These are phyloP conservation scores for Blepharisma stoltei DNA, from an alignment of 73 alveolate species.

Conservation along the genomic window DNA sequence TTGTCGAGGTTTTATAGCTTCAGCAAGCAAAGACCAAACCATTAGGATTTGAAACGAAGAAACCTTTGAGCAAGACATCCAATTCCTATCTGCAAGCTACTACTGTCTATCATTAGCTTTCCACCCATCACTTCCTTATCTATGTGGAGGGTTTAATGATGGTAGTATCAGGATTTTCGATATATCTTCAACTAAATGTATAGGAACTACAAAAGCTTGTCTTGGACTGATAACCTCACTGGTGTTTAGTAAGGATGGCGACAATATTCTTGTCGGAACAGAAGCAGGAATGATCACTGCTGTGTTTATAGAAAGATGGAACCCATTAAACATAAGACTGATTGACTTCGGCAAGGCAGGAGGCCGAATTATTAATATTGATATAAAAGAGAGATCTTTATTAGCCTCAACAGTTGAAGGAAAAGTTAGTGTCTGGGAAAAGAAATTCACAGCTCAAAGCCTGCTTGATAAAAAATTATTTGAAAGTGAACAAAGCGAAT, in stretches of 20 bases:
- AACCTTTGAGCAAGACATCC: constrained; percentile 19
- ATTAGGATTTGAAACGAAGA: constrained; percentile 55
- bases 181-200: neutral
- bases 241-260: neutral
- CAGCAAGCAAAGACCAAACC: constrained; percentile 53
- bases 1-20: constrained; percentile 22
- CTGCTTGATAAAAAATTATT: neutral
- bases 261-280: neutral
- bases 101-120: neutral
- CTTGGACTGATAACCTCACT: neutral
- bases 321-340: neutral
- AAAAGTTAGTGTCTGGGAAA: constrained; percentile 6
- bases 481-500: neutral
- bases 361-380: neutral
- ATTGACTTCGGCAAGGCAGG: neutral
- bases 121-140: neutral
- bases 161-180: neutral
- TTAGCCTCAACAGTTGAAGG: neutral
- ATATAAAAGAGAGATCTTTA: neutral
- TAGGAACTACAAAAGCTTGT: neutral
- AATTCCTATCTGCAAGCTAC: neutral
- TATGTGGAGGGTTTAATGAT: neutral
- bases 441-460: constrained; percentile 18
- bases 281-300: neutral
- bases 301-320: constrained; percentile 13